A percentile compares a stretch with the other conserved stretches of the same genome.
Evolutionary conservation across 768 basidiomycete species (phyloP).

Genomic region (Leccinum boreale): DNA sequence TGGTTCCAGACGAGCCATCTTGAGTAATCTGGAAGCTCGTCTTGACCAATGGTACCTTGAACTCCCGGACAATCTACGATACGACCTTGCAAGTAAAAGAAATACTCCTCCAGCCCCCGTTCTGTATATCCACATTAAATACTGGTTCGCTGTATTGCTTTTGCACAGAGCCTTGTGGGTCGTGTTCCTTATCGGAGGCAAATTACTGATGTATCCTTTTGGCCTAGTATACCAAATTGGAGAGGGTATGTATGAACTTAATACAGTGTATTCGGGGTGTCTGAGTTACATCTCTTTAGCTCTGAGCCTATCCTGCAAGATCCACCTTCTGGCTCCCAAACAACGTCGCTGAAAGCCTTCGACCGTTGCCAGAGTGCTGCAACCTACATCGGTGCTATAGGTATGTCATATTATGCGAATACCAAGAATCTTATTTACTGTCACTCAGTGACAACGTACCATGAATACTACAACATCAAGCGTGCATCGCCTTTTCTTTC

Average conservation of each 20-base stretch:
- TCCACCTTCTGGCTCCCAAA: conserved; percentile 36
- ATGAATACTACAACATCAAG: conserved; percentile 59
- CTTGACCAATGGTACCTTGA: conserved; percentile 74
- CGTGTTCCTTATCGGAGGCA: not conserved
- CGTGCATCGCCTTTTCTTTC: conserved; percentile 63
- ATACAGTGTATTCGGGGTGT: not conserved
- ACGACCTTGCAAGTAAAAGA: conserved; percentile 53
- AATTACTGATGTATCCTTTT: conserved; percentile 10
- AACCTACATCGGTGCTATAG: conserved; percentile 61
- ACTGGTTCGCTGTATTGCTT: conserved; percentile 72
- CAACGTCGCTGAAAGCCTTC: conserved; percentile 60
- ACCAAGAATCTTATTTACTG: conserved; percentile 4
- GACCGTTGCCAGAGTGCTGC: conserved; percentile 76
- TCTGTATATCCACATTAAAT: conserved; percentile 66
- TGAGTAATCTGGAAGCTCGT: conserved; percentile 57
- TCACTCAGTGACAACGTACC: conserved; percentile 47
- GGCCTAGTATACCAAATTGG: conserved; percentile 66
- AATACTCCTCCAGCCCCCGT: conserved; percentile 60
- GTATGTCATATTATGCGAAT: conserved; percentile 34
- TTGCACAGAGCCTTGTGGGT: conserved; percentile 80
- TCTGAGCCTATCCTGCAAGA: conserved; percentile 43
- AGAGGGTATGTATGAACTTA: conserved; percentile 52
- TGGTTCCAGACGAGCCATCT: conserved; percentile 44
- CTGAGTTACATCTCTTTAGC: conserved; percentile 25
- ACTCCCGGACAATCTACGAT: conserved; percentile 61